phyloP scores from a whole-genome alignment of 2,329 filamentous ascomycete genomes.

The Cercospora janseana region DNA sequence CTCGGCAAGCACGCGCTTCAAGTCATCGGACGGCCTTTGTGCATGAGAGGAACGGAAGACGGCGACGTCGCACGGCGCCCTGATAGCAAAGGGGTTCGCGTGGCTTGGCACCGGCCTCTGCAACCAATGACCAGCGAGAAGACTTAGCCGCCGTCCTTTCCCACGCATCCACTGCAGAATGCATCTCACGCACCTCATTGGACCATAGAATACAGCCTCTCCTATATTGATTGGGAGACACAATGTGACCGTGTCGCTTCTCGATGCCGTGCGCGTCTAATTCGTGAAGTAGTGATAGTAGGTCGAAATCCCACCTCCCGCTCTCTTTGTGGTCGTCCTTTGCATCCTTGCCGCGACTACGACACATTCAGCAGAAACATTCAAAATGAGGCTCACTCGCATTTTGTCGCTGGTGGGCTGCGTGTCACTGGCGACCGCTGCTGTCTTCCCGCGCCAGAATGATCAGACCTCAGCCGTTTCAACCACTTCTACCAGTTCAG shows the following conservation, averaged over 20 bases:
- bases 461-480: background rate
- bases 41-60: background rate
- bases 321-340: background rate
- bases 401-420: background rate
- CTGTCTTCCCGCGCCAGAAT: conserved; percentile 2
- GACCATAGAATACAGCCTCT: background rate
- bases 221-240: conserved; percentile 7
- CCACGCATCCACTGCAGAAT: conserved; percentile 15
- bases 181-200: conserved; percentile 11
- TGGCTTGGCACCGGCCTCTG: conserved; percentile 2
- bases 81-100: background rate
- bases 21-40: too few species aligned
- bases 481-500: background rate
- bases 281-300: conserved; percentile 3
- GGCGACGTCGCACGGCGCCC: background rate
- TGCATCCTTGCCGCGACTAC: background rate
- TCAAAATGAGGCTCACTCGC: conserved; percentile 8
- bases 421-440: conserved; percentile 6
- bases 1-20: too few species aligned
- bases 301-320: background rate
- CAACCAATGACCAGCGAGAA: conserved; percentile 11
- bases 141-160: conserved; percentile 18
- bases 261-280: background rate
- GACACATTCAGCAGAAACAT: background rate
- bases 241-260: background rate